These are phyloP conservation scores for Wickerhamiella cacticola DNA, from an alignment of 805 yeast species.

Conservation along the genomic window DNA sequence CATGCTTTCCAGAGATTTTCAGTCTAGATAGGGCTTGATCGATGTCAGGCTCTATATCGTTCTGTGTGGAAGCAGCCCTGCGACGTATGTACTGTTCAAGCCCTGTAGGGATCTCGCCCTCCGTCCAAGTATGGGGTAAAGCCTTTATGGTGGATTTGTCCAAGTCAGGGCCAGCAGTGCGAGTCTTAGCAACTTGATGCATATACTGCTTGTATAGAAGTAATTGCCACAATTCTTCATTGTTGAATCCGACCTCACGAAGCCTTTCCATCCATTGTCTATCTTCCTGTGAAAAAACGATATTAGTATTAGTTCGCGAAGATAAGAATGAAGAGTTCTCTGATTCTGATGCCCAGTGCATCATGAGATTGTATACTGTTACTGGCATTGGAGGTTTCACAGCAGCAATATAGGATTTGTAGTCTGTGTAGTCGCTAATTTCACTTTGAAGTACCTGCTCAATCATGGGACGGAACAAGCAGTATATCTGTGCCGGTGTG, in stretches of 20 bases:
- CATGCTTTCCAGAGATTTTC: constrained; percentile 11
- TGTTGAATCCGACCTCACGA: constrained; percentile 58
- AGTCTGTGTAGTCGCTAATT: constrained; percentile 53
- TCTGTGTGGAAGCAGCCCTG: not conserved
- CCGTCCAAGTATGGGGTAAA: constrained; percentile 16
- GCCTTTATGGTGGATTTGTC: not conserved
- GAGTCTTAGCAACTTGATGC: constrained; percentile 25
- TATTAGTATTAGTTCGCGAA: not conserved
- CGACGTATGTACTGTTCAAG: constrained; percentile 14
- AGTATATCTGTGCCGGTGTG: constrained; percentile 66
- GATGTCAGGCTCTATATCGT: not conserved
- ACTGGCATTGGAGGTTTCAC: constrained; percentile 51
- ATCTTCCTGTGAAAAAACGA: constrained; percentile 25
- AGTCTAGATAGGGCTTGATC: not conserved
- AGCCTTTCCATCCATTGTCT: constrained; percentile 52
- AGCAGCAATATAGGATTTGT: constrained; percentile 51
- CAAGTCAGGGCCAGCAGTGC: not conserved
- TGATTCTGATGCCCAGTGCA: constrained; percentile 51
- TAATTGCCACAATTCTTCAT: constrained; percentile 72
- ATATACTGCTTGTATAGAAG: constrained; percentile 59
- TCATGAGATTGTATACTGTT: constrained; percentile 48
- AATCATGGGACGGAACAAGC: constrained; percentile 71
- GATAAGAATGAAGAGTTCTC: not conserved
- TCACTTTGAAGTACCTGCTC: constrained; percentile 70
- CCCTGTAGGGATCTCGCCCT: constrained; percentile 13